phyloP scores from a whole-genome alignment of 1,284 basidiomycete genomes.

The Tylopilus sp. region DNA sequence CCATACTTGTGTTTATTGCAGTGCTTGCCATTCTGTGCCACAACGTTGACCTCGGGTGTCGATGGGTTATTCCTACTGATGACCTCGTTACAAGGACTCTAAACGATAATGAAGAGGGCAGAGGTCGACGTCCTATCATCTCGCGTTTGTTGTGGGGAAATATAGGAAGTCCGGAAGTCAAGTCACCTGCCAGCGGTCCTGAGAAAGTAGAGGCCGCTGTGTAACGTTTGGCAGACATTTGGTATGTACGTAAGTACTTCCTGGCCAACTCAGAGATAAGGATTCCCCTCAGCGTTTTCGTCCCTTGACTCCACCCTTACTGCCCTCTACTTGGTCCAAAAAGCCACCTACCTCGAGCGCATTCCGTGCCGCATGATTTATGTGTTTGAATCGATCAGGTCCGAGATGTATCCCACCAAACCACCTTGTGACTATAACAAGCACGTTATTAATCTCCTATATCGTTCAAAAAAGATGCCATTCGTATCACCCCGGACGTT shows the following conservation, averaged over 20 bases:
- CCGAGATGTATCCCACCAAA: slow-evolving; percentile 88
- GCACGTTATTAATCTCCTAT: slow-evolving; percentile 83
- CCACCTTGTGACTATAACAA: slow-evolving; percentile 87
- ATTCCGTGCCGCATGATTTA: slow-evolving; percentile 90
- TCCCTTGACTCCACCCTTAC: slow-evolving; percentile 34
- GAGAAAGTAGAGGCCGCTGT: slow-evolving; percentile 9
- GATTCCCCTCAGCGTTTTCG: slow-evolving; percentile 38
- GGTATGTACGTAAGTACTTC: neutral
- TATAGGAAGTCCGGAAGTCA: neutral
- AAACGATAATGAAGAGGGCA: slow-evolving; percentile 27
- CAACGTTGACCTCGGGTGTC: slow-evolving; percentile 16
- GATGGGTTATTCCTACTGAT: slow-evolving; percentile 5
- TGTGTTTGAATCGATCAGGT: slow-evolving; percentile 92
- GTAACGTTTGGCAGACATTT: neutral
- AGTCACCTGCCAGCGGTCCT: slow-evolving; percentile 11
- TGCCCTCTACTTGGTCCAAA: slow-evolving; percentile 56
- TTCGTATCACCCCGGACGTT: neutral
- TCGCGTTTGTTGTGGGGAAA: slow-evolving; percentile 1
- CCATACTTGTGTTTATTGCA: slow-evolving; percentile 30
- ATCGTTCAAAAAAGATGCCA: neutral
- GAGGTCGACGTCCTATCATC: slow-evolving; percentile 26
- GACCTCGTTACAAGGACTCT: slow-evolving; percentile 31
- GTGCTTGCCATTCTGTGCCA: slow-evolving; percentile 47
- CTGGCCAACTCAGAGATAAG: no score
- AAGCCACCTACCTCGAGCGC: slow-evolving; percentile 88